Base-by-base conservation (phyloP, 805 yeast species). In the Yarrowia sp. region DNA sequence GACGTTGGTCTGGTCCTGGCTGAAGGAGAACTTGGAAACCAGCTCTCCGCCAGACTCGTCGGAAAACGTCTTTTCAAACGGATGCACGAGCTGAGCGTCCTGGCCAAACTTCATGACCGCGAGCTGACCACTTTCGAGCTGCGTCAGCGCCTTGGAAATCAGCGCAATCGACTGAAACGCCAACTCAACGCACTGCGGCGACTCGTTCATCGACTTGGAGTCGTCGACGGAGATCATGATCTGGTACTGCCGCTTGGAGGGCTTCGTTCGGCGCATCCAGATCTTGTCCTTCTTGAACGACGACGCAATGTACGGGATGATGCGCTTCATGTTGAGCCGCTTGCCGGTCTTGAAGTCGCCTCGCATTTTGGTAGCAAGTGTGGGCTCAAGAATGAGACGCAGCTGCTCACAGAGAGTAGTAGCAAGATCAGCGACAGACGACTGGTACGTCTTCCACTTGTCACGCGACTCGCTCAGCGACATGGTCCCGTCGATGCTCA, bases 281-380 rank as follows among this genome's bases (percentile, higher is more conserved):
- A 94, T 94, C 79, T 94, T 94, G 74, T 94, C 99, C 73, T 94
- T 94, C 70, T 96, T 85, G 83, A 90, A 94, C 70, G 91, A 96
- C 36, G 97, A 89, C 0, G 99, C 99, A 78, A 94, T 94, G 74
- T 93, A 94, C 6, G 98, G 96, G 70, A 94, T 94, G 69, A 94
- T 94, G 67, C 97, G 81, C 79, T 93, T 94, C 98, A 94, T 92
- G 74, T 94, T 94, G 69, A 94, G 81, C 67, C 99, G 81, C 73
- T 94, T 94, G 73, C 99, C 99, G 1, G 97, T 92, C 74, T 92
- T 91, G 76, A 90, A 94, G 72, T 94, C 99, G 71, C 99, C 99
- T 65, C 83, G 84, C 63, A 94, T 78, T 72, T 94, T 94, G 2
- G 98, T 93, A n/a, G 97, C 96, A 64, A 89, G 77, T 0, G 99